Percentiles rank a stretch among this genome's conserved stretches.
Conservation (phyloP, 2,329 filamentous ascomycete species). For the Tolypocladium amazonense region DNA sequence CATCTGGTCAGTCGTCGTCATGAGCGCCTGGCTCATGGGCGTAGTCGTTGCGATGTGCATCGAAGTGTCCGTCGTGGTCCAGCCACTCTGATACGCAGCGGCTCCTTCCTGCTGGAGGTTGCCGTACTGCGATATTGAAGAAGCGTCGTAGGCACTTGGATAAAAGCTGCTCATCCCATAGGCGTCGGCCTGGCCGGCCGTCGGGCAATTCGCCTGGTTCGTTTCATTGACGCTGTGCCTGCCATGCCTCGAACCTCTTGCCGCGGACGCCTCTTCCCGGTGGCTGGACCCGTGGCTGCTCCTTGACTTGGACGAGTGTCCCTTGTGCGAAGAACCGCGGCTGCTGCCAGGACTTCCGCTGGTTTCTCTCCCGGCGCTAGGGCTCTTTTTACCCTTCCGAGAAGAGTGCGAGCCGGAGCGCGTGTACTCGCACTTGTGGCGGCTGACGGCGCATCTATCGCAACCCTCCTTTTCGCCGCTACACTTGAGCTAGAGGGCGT, state of each 20-base stretch:
- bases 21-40: background rate
- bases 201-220: background rate
- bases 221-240: background rate
- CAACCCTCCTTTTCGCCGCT: slow-evolving; percentile 27
- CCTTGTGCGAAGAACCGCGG: background rate
- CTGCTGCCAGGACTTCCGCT: slow-evolving; percentile 2
- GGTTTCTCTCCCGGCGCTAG: background rate
- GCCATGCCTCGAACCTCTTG: background rate
- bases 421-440: slow-evolving; percentile 23
- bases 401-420: slow-evolving; percentile 20
- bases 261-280: background rate
- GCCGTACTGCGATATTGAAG: background rate
- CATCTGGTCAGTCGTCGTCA: background rate
- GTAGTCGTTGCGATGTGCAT: background rate
- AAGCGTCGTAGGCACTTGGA: background rate
- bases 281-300: background rate
- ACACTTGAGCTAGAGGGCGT: slow-evolving; percentile 19
- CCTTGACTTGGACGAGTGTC: background rate
- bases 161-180: background rate
- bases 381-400: slow-evolving; percentile 15
- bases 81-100: background rate
- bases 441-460: slow-evolving; percentile 19
- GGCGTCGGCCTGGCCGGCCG: background rate
- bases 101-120: background rate
- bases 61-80: background rate